Conservation (phyloP, 495 filamentous ascomycete species). For the Penicillium riverlandense region DNA sequence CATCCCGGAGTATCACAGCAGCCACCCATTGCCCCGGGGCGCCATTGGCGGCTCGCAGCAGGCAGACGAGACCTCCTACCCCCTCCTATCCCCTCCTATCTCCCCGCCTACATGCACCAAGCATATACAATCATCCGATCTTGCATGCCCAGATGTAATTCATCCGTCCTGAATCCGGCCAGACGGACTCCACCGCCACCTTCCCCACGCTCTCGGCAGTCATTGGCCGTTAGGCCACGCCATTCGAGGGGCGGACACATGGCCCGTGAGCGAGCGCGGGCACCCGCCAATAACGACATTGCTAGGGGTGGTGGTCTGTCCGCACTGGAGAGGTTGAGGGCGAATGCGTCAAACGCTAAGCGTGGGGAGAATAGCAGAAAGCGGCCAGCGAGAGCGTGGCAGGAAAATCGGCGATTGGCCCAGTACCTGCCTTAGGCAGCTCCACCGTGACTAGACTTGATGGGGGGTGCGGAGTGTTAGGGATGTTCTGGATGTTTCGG, state of each 20-base stretch:
- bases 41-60: too few species aligned
- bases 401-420: slow-evolving; percentile 21
- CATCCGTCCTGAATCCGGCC: too few species aligned
- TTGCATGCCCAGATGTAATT: too few species aligned
- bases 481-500: slow-evolving; percentile 16
- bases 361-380: too few species aligned
- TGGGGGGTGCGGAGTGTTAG: background rate
- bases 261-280: slow-evolving; percentile 15
- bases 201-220: slow-evolving; percentile 7
- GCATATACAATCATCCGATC: too few species aligned
- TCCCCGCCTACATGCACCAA: background rate
- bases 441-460: slow-evolving; percentile 3
- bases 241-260: slow-evolving; percentile 22
- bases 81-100: background rate
- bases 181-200: slow-evolving; percentile 6
- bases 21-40: too few species aligned
- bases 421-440: slow-evolving; percentile 23
- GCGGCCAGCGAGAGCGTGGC: too few species aligned
- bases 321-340: background rate
- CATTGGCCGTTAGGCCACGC: slow-evolving; percentile 14
- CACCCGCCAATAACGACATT: background rate
- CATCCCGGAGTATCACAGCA: too few species aligned
- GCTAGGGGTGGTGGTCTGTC: background rate
- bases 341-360: too few species aligned
- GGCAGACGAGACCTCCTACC: too few species aligned